Evolutionary conservation across 2,329 filamentous ascomycete species (phyloP).

Genomic region (Aspergillus spinulosporus): DNA sequence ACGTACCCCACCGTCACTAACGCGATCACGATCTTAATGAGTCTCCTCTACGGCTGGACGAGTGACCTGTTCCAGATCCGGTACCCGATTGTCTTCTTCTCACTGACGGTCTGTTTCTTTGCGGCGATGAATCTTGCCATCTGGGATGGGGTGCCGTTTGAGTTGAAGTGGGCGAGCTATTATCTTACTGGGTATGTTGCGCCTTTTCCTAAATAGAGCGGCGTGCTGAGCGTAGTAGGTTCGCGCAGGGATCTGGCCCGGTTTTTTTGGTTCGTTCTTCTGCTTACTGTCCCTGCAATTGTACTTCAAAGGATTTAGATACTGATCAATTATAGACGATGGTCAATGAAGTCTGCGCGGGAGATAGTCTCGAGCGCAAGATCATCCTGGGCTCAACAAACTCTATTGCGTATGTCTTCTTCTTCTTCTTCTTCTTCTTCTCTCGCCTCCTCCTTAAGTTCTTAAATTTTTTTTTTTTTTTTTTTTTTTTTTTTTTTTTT

Average conservation of each 20-base stretch:
- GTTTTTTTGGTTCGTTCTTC: neutral
- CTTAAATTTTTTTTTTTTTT: too few species aligned
- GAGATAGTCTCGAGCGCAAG: neutral
- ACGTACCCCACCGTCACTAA: slow-evolving; percentile 1
- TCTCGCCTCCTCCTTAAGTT: neutral
- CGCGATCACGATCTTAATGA: neutral
- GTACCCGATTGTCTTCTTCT: neutral
- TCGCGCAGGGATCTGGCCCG: slow-evolving; percentile 4
- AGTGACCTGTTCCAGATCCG: slow-evolving; percentile 2
- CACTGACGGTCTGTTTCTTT: slow-evolving; percentile 6
- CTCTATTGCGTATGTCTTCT: neutral
- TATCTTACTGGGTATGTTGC: slow-evolving; percentile 4
- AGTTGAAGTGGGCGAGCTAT: slow-evolving; percentile 3
- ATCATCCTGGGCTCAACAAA: slow-evolving; percentile 6
- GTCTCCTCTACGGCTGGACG: slow-evolving; percentile 3
- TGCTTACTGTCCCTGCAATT: neutral
- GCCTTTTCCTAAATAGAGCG: neutral
- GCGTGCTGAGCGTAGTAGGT: neutral
- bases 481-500: too few species aligned
- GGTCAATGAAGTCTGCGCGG: slow-evolving; percentile 3
- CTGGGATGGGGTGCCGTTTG: slow-evolving; percentile 5
- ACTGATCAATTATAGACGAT: neutral
- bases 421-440: neutral
- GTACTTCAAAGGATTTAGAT: neutral
- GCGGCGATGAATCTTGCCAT: slow-evolving; percentile 7